Percentiles rank a stretch among this genome's conserved stretches.
These are phyloP conservation scores for Pleomassaria siparia DNA, from an alignment of 2,329 filamentous ascomycete genomes.

Conservation along the genomic window DNA sequence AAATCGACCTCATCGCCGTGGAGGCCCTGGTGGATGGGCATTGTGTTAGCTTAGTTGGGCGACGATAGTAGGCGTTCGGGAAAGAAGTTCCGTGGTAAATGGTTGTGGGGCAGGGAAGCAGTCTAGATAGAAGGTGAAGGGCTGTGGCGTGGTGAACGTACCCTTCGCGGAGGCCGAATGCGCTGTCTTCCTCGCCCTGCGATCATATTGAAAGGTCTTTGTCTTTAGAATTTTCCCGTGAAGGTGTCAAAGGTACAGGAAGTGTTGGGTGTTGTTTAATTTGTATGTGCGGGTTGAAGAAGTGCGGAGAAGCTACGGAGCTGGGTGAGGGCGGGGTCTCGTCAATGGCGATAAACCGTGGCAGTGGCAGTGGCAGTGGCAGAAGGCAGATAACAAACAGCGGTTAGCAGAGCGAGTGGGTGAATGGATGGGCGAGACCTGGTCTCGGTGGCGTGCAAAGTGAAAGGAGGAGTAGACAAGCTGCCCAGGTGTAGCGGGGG, in stretches of 20 bases:
- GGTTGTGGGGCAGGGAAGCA: constrained; percentile 6
- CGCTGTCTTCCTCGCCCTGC: constrained; percentile 60
- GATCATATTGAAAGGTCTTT: constrained; percentile 48
- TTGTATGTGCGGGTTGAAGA: background rate
- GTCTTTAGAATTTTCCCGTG: background rate
- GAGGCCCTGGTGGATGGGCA: constrained; percentile 51
- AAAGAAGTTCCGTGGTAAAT: background rate
- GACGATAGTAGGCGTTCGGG: background rate
- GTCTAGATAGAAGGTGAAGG: background rate
- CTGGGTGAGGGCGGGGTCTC: constrained; percentile 1
- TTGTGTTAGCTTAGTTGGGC: constrained; percentile 7
- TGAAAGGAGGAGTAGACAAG: background rate
- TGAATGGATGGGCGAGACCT: background rate
- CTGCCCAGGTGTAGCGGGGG: background rate
- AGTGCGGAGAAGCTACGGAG: background rate
- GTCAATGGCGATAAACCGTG: background rate
- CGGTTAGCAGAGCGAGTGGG: background rate
- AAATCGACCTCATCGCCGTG: constrained; percentile 72
- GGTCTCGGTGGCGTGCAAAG: background rate
- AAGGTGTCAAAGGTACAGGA: constrained; percentile 1
- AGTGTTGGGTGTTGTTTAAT: background rate
- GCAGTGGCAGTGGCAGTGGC: no score
- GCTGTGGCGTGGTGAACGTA: constrained; percentile 47
- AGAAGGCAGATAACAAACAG: background rate
- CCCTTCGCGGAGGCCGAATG: constrained; percentile 68